phyloP scores from a whole-genome alignment of 805 yeast genomes.

The Ascoidea tarda region DNA sequence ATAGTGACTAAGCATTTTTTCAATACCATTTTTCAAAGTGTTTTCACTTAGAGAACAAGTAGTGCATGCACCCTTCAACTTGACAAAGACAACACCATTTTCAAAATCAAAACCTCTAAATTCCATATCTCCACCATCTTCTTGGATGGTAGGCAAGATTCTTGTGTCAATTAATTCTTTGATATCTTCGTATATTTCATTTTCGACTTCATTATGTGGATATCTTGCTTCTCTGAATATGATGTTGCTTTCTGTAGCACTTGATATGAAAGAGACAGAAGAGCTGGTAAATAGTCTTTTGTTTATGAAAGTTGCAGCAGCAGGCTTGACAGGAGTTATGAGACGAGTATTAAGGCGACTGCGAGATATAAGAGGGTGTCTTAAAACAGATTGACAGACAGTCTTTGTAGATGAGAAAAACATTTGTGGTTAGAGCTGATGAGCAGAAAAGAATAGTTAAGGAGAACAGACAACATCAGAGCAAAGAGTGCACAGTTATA shows the following conservation, averaged over 20 bases:
- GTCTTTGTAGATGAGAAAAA: too few species aligned
- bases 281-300: too few species aligned
- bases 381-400: too few species aligned
- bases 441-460: too few species aligned
- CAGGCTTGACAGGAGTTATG: too few species aligned
- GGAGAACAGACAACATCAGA: too few species aligned
- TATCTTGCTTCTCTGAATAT: not conserved
- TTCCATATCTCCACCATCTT: slow-evolving; percentile 96
- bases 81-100: slow-evolving; percentile 77
- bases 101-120: slow-evolving; percentile 77
- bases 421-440: too few species aligned
- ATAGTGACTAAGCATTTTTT: slow-evolving; percentile 92
- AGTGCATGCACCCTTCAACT: slow-evolving; percentile 91
- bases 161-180: slow-evolving; percentile 33
- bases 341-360: too few species aligned
- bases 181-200: not conserved
- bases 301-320: too few species aligned
- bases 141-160: slow-evolving; percentile 95
- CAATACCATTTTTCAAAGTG: slow-evolving; percentile 90
- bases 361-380: too few species aligned
- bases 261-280: not conserved
- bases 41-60: slow-evolving; percentile 85
- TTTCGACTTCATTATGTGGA: not conserved
- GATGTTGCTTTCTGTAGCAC: not conserved
- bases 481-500: too few species aligned